A percentile compares a stretch with the other conserved stretches of the same genome.
Evolutionary conservation across 2,329 filamentous ascomycete genomes (phyloP).

Genomic region (Orbilia brochopaga): DNA sequence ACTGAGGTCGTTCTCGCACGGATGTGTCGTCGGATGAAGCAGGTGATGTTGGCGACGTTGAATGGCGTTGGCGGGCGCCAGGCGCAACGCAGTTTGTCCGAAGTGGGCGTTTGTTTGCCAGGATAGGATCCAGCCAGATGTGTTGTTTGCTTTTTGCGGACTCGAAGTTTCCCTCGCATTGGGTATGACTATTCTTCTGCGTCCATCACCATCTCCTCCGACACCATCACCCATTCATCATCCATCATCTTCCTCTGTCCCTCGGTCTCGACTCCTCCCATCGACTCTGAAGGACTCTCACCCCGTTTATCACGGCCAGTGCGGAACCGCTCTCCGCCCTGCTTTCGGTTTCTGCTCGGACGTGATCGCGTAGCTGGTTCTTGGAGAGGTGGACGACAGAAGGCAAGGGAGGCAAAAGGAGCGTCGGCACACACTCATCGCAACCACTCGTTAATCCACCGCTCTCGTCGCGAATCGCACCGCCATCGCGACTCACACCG

Average conservation of each 20-base stretch:
- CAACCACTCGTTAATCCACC: constrained; percentile 21
- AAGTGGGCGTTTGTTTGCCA: constrained; percentile 29
- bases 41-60: constrained; percentile 8
- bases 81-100: background rate
- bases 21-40: background rate
- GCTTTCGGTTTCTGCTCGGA: constrained; percentile 23
- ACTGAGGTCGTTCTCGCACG: background rate
- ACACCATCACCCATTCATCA: constrained; percentile 7
- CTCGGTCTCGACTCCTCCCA: constrained; percentile 42
- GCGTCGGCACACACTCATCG: constrained; percentile 23
- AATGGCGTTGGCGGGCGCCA: background rate
- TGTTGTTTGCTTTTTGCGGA: constrained; percentile 47
- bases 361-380: constrained; percentile 23
- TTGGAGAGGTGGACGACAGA: constrained; percentile 1
- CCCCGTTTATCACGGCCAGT: constrained; percentile 8
- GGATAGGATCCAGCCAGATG: constrained; percentile 45
- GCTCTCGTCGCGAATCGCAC: constrained; percentile 23
- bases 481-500: constrained; percentile 27
- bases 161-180: constrained; percentile 31
- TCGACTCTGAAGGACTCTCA: constrained; percentile 31
- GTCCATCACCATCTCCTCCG: constrained; percentile 23
- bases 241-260: constrained; percentile 9
- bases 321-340: constrained; percentile 5
- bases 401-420: constrained; percentile 20
- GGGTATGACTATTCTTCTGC: constrained; percentile 19